Base-by-base conservation (phyloP, 805 yeast genomes). In the Wickerhamiella musiphila region DNA sequence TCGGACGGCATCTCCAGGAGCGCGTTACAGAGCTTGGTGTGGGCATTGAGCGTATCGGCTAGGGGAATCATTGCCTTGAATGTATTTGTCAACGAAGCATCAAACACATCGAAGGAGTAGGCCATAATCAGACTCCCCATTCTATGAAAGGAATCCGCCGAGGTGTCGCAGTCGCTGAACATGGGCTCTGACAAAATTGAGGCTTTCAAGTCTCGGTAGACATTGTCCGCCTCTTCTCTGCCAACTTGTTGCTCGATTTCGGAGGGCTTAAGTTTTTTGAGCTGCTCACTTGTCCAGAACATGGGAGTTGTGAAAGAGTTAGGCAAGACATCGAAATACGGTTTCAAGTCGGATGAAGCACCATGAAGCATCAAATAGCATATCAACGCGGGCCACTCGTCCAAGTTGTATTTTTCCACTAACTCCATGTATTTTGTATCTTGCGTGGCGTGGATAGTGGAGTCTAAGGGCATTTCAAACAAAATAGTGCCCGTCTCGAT, bases 21-120 rank as follows among this genome's bases (percentile, higher is more conserved):
- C 6, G 94, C 94, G 51, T 86, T 86, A 45, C 71, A 71, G 12
- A 66, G 57, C 6, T 63, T 63, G 1, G 93, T 77, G 47, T 84
- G 90, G 1, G 94, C 81, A 48, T 90, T 86, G 37, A 90, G 57
- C 15, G 81, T 73, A 49, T 86, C 98, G 0, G 96, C 96, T 28
- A 83, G 57, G 0, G 96, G 94, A 3, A 84, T 82, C 93, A 90
- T 76, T 1, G 92, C 75, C 49, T 84, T 84, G 41, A 65, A 57
- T 4, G 57, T 58, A 3, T 39, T 48, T 4, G 38, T 47, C 3
- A 36, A 52, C 6, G 49, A 52, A 4, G 48, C 53, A 15, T 37
- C 43, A 6, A 40, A 36, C 10, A 81, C 78, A 50, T 90, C 98
- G 54, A 90, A 86, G 0, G 93, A 78, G 46, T 86, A 86, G 1